Evolutionary conservation across 208 protist genomes (phyloP).

Genomic region (Tetramitus jugosus): DNA sequence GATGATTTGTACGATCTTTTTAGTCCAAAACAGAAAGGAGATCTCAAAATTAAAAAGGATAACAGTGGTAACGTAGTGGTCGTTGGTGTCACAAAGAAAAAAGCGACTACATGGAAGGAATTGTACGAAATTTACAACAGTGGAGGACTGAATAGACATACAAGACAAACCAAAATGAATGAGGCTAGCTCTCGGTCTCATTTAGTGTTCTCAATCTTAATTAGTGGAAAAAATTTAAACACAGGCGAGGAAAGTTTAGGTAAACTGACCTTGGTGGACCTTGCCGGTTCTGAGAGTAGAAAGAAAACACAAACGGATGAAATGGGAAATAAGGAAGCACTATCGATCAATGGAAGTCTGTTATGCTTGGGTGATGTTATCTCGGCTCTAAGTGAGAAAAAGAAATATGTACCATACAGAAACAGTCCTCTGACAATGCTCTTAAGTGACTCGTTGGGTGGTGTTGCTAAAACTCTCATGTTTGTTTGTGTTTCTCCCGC

Average conservation of each 20-base stretch:
- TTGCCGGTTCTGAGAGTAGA: constrained; percentile 78
- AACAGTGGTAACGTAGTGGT: background rate
- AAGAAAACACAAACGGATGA: constrained; percentile 72
- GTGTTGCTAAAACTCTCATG: constrained; percentile 80
- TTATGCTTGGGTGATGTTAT: constrained; percentile 78
- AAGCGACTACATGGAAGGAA: background rate
- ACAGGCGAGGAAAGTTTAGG: constrained; percentile 28
- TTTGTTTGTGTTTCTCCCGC: constrained; percentile 70
- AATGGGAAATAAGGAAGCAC: constrained; percentile 69
- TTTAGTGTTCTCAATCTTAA: constrained; percentile 36
- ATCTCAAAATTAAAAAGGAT: constrained; percentile 6
- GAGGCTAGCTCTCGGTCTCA: constrained; percentile 27
- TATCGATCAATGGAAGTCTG: constrained; percentile 80
- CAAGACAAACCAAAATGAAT: constrained; percentile 18
- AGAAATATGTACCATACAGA: constrained; percentile 76
- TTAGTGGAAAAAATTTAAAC: constrained; percentile 26
- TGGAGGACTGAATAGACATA: background rate
- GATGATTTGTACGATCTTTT: constrained; percentile 22
- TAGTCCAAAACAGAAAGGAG: background rate
- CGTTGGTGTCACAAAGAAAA: background rate
- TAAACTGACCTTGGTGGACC: constrained; percentile 71
- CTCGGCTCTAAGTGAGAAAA: constrained; percentile 59
- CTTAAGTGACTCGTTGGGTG: constrained; percentile 70
- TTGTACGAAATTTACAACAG: background rate
- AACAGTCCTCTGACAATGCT: constrained; percentile 77